Percentiles rank a stretch among this genome's conserved stretches.
These are phyloP conservation scores for Metrosideros polymorpha DNA, from an alignment of 441 rosid genomes.

Conservation along the genomic window DNA sequence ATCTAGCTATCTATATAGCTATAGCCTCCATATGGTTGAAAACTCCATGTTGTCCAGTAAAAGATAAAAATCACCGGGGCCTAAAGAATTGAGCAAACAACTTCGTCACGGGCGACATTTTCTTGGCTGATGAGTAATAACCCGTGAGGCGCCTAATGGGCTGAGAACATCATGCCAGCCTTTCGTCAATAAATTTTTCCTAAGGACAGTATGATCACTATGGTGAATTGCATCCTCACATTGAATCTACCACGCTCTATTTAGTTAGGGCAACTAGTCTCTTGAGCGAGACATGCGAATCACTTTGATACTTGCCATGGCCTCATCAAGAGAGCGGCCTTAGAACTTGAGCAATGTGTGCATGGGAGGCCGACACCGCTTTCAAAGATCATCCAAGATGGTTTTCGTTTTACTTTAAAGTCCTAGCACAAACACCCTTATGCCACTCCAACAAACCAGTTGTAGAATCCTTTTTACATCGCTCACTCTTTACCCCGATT, in stretches of 20 bases:
- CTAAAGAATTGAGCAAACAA: background rate
- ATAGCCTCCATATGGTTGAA: background rate
- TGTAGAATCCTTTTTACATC: background rate
- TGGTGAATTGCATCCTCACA: too few relatives aligned
- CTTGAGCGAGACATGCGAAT: background rate
- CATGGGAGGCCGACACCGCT: fast-evolving
- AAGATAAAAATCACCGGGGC: background rate
- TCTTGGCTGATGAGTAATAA: background rate
- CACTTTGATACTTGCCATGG: background rate
- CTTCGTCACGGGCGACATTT: background rate
- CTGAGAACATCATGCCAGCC: background rate
- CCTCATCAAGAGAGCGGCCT: background rate
- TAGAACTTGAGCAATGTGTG: background rate
- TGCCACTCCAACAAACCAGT: background rate
- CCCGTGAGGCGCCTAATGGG: background rate
- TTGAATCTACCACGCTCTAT: background rate
- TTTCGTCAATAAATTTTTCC: background rate
- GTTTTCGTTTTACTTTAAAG: background rate
- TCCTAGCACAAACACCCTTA: background rate
- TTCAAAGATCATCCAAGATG: background rate
- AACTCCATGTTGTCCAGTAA: background rate
- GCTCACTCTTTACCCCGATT: background rate
- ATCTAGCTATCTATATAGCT: background rate
- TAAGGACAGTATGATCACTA: background rate
- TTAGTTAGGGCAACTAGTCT: background rate